These are phyloP conservation scores for Suillus bovinus DNA, from an alignment of 768 basidiomycete genomes.

Conservation along the genomic window DNA sequence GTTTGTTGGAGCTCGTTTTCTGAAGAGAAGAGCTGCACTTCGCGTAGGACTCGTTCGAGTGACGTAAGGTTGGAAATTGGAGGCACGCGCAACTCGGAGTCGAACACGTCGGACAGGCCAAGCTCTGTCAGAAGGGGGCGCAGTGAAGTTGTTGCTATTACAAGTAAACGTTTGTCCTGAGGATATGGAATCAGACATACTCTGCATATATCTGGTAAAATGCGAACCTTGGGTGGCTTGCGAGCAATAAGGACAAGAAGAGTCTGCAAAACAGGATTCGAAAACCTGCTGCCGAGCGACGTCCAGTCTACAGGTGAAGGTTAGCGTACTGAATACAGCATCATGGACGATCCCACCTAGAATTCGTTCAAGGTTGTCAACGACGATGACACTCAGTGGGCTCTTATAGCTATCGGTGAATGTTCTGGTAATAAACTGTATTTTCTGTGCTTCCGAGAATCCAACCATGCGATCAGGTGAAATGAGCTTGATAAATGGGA, in stretches of 20 bases:
- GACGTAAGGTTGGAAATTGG: conserved; percentile 72
- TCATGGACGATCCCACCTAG: conserved; percentile 57
- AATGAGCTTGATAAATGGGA: conserved; percentile 97
- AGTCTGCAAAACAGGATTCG: conserved; percentile 89
- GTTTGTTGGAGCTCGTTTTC: conserved; percentile 56
- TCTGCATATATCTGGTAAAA: background rate
- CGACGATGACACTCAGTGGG: conserved; percentile 92
- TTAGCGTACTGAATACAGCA: background rate
- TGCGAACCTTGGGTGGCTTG: conserved; percentile 84
- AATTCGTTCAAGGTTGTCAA: conserved; percentile 92
- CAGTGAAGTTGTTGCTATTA: conserved; percentile 91
- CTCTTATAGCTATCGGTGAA: conserved; percentile 98
- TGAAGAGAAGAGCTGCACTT: conserved; percentile 73
- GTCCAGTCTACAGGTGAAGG: conserved; percentile 78
- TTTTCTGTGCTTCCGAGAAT: conserved; percentile 89
- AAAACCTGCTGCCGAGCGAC: conserved; percentile 95
- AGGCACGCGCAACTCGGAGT: conserved; percentile 82
- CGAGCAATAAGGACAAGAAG: conserved; percentile 85
- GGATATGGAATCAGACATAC: background rate
- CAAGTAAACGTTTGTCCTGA: conserved; percentile 86
- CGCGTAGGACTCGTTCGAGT: conserved; percentile 75
- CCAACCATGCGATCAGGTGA: conserved; percentile 98
- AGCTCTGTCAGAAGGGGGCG: conserved; percentile 84
- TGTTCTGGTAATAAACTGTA: conserved; percentile 86
- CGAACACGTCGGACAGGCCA: conserved; percentile 87